Conservation (phyloP, 352 stramenopile genomes). For the Globisporangium orthogonon region DNA sequence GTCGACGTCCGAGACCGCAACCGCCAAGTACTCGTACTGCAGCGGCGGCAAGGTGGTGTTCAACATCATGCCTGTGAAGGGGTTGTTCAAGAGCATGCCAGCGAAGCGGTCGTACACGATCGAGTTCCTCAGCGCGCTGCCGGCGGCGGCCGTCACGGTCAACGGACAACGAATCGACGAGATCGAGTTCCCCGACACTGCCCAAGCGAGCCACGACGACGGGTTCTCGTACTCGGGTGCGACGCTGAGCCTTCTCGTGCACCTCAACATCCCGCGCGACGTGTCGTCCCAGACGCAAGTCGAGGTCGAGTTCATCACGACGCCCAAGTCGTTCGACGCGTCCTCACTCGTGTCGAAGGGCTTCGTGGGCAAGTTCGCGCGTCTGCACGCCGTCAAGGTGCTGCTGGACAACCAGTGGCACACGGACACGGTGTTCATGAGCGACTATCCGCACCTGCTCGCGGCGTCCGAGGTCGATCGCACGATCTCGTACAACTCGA, state of each 20-base stretch:
- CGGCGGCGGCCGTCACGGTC: slow-evolving; percentile 13
- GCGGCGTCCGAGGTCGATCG: slow-evolving; percentile 14
- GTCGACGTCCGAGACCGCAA: not conserved
- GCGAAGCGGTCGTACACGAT: slow-evolving; percentile 16
- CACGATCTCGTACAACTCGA: slow-evolving; percentile 18
- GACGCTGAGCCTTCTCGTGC: slow-evolving; percentile 18
- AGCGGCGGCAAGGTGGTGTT: slow-evolving; percentile 7
- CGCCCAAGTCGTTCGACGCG: slow-evolving; percentile 1
- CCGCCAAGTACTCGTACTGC: slow-evolving; percentile 5
- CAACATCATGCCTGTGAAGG: slow-evolving; percentile 19
- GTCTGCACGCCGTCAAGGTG: slow-evolving; percentile 21
- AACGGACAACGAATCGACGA: slow-evolving; percentile 15
- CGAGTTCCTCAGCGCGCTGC: slow-evolving; percentile 16
- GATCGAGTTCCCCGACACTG: slow-evolving; percentile 8
- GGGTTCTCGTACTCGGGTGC: slow-evolving; percentile 19
- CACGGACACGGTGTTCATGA: slow-evolving; percentile 20
- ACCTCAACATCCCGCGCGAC: slow-evolving; percentile 7
- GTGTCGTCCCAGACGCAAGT: slow-evolving; percentile 2
- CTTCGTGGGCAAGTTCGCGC: slow-evolving; percentile 20
- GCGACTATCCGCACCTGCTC: slow-evolving; percentile 22
- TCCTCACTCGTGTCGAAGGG: slow-evolving; percentile 11
- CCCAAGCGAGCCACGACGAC: not conserved
- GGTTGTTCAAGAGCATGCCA: slow-evolving; percentile 10
- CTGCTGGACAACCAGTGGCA: slow-evolving; percentile 24
- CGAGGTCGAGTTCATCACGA: slow-evolving; percentile 14